Percentiles rank a stretch among this genome's conserved stretches.
Conservation (phyloP, 768 basidiomycete genomes). For the Lentinula aciculospora region DNA sequence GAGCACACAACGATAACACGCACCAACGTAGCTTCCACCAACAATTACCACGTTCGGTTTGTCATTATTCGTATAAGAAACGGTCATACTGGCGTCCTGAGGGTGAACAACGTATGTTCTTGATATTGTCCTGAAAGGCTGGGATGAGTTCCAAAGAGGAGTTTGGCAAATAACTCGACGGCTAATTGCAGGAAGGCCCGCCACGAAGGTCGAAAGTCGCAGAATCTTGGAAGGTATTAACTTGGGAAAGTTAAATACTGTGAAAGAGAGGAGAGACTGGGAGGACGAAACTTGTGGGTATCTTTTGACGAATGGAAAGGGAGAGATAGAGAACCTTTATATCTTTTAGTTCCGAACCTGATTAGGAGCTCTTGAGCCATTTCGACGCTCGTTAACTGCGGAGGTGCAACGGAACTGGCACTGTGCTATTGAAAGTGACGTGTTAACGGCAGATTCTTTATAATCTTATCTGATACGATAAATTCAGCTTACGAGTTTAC, state of each 20-base stretch:
- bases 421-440: not conserved
- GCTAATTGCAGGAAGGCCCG: not conserved
- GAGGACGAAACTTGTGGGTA: not conserved
- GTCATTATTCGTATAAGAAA: not conserved
- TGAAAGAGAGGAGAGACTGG: not conserved
- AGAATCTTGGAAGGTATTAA: not conserved
- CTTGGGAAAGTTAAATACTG: not conserved
- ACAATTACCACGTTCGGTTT: slow-evolving; percentile 26
- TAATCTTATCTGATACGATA: not conserved
- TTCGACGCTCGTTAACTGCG: not conserved
- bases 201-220: not conserved
- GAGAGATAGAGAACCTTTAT: not conserved
- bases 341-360: not conserved
- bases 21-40: slow-evolving; percentile 29
- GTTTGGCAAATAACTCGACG: not conserved
- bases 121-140: not conserved
- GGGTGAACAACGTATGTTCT: not conserved
- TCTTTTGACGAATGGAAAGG: not conserved
- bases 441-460: not conserved
- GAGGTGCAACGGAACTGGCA: not conserved
- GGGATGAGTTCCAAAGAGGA: not conserved
- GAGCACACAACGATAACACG: not conserved
- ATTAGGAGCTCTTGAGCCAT: not conserved
- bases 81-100: not conserved
- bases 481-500: not conserved